phyloP scores from a whole-genome alignment of 163 green algal genomes.

The Chlorella variabilis region DNA sequence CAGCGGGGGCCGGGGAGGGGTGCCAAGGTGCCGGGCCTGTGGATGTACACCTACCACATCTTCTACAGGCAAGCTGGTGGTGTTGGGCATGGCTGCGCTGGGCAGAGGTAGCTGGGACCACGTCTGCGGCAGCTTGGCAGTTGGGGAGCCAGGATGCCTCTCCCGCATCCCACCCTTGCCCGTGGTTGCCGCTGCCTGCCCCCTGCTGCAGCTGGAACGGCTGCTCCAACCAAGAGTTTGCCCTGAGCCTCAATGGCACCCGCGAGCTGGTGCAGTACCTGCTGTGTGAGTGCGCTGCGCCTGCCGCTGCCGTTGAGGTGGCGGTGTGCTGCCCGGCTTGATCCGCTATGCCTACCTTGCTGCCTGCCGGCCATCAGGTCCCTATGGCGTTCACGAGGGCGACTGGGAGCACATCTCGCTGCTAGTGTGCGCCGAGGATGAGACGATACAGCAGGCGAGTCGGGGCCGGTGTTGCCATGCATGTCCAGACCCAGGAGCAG shows the following conservation, averaged over 20 bases:
- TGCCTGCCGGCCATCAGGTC: slow-evolving; percentile 19
- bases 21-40: not conserved
- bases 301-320: not conserved
- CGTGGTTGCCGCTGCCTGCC: not conserved
- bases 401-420: slow-evolving; percentile 40
- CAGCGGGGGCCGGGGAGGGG: not conserved
- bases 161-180: too few relatives aligned
- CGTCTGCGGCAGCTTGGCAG: too few relatives aligned
- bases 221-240: slow-evolving; percentile 42
- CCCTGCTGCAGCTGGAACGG: slow-evolving; percentile 12
- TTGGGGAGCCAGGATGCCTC: too few relatives aligned
- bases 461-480: too few relatives aligned
- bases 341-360: not conserved
- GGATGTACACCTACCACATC: slow-evolving; percentile 39
- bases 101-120: too few relatives aligned
- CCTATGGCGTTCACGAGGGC: slow-evolving; percentile 42
- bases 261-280: slow-evolving; percentile 11
- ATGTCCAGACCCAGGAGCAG: too few relatives aligned
- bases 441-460: slow-evolving; percentile 21
- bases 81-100: too few relatives aligned
- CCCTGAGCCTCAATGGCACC: slow-evolving; percentile 10
- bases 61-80: slow-evolving; percentile 20
- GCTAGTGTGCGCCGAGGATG: slow-evolving; percentile 39
- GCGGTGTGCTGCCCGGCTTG: not conserved
- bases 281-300: not conserved